These are phyloP conservation scores for Arthrobotrys sphaeroides DNA, from an alignment of 2,329 filamentous ascomycete genomes.

Conservation along the genomic window DNA sequence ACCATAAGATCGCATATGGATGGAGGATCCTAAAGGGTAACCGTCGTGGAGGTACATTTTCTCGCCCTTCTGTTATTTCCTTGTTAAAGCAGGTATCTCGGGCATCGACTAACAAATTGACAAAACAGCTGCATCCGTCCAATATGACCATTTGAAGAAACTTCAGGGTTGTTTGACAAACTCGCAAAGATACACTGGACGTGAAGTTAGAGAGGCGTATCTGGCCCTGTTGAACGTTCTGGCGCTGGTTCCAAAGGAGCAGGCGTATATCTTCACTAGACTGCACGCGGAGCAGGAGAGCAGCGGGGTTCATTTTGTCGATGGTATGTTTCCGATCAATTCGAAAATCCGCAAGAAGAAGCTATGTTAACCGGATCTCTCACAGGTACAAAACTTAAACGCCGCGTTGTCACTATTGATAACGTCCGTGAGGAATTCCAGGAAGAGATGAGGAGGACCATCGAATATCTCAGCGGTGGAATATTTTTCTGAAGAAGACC, in stretches of 20 bases:
- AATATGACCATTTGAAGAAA: constrained; percentile 72
- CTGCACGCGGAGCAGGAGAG: constrained; percentile 63
- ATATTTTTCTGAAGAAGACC: constrained; percentile 31
- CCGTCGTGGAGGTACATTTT: constrained; percentile 71
- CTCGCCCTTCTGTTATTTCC: not conserved
- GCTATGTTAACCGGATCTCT: constrained; percentile 47
- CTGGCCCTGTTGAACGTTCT: constrained; percentile 92
- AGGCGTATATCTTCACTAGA: constrained; percentile 79
- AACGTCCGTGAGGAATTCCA: constrained; percentile 91
- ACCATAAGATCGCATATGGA: constrained; percentile 88
- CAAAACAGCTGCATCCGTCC: constrained; percentile 67
- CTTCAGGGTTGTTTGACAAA: constrained; percentile 70
- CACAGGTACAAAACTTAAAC: constrained; percentile 64
- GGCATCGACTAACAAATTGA: not conserved
- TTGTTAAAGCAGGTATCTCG: not conserved
- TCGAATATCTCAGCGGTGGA: constrained; percentile 74
- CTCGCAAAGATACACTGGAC: constrained; percentile 64
- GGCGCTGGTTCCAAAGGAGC: constrained; percentile 81
- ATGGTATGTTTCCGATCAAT: constrained; percentile 35
- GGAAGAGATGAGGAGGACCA: constrained; percentile 78
- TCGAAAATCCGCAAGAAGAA: constrained; percentile 16
- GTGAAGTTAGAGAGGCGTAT: constrained; percentile 76
- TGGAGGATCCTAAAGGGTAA: constrained; percentile 85
- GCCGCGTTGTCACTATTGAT: constrained; percentile 82
- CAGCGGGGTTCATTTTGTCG: constrained; percentile 55